A percentile compares a stretch with the other conserved stretches of the same genome.
These are phyloP conservation scores for Powellomyces hirtus DNA, from an alignment of 192 early-diverging fungal species.

Conservation along the genomic window DNA sequence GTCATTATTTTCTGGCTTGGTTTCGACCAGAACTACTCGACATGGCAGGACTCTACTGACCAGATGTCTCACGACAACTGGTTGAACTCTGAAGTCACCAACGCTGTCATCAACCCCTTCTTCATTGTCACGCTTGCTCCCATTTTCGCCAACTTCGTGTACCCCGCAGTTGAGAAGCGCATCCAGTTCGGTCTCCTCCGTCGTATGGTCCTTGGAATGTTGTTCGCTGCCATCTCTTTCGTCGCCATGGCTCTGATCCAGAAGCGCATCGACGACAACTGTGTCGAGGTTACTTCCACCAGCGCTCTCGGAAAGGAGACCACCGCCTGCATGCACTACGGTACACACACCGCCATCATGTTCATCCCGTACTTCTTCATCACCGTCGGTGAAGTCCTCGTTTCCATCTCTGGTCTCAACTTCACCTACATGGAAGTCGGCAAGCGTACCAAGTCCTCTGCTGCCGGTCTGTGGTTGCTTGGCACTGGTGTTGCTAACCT, in stretches of 20 bases:
- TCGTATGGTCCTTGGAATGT: constrained; percentile 56
- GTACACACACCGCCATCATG: constrained; percentile 10
- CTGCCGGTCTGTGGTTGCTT: constrained; percentile 58
- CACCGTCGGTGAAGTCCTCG: constrained; percentile 55
- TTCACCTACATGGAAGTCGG: constrained; percentile 66
- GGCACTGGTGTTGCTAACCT: constrained; percentile 46
- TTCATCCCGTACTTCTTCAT: constrained; percentile 53
- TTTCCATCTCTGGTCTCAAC: constrained; percentile 62
- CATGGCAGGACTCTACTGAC: constrained; percentile 37
- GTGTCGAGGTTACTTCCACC: constrained; percentile 12
- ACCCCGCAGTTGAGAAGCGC: constrained; percentile 49
- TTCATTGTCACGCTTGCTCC: constrained; percentile 55
- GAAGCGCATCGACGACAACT: constrained; percentile 28
- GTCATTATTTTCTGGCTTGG: constrained; percentile 44
- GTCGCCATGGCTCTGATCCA: constrained; percentile 36
- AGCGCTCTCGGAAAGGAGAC: constrained; percentile 12
- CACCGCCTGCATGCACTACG: constrained; percentile 23
- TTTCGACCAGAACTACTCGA: constrained; percentile 38
- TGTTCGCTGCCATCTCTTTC: constrained; percentile 51
- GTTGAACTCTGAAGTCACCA: constrained; percentile 28
- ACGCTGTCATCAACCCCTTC: constrained; percentile 45
- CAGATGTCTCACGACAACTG: constrained; percentile 31
- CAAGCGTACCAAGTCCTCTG: constrained; percentile 55
- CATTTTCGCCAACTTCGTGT: constrained; percentile 49
- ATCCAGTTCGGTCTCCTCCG: constrained; percentile 44